Evolutionary conservation across 768 basidiomycete genomes (phyloP).

Genomic region (Tephrocybe sp.): DNA sequence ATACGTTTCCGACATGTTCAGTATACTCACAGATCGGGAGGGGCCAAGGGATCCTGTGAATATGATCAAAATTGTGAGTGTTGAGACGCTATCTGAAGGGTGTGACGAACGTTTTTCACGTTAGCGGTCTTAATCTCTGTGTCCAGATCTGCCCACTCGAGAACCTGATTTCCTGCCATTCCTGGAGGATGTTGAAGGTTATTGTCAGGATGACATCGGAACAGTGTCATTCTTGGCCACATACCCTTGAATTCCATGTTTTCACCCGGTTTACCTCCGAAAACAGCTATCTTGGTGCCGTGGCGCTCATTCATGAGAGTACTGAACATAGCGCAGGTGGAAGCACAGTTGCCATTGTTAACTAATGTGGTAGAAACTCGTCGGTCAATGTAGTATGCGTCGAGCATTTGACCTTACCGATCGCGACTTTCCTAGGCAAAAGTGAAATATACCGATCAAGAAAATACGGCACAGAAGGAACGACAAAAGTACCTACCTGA

Average conservation of each 20-base stretch:
- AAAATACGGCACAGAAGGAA: not conserved
- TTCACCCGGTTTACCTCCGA: constrained; percentile 55
- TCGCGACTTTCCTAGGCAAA: constrained; percentile 38
- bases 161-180: constrained; percentile 63
- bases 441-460: not conserved
- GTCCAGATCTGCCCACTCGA: constrained; percentile 60
- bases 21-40: constrained; percentile 39
- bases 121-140: constrained; percentile 59
- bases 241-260: constrained; percentile 49
- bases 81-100: not conserved
- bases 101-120: constrained; percentile 40
- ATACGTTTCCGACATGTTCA: not conserved
- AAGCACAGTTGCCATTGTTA: constrained; percentile 49
- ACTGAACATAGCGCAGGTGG: constrained; percentile 62
- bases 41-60: constrained; percentile 38
- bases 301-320: constrained; percentile 60
- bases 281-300: constrained; percentile 49
- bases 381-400: not conserved
- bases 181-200: constrained; percentile 19
- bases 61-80: no score
- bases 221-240: not conserved
- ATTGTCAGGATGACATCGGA: not conserved
- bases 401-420: constrained; percentile 29
- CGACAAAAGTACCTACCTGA: constrained; percentile 27
- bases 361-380: constrained; percentile 22